Percentiles rank a stretch among this genome's conserved stretches.
Conservation (phyloP, 2,329 filamentous ascomycete species). For the Fusarium pininemorale region DNA sequence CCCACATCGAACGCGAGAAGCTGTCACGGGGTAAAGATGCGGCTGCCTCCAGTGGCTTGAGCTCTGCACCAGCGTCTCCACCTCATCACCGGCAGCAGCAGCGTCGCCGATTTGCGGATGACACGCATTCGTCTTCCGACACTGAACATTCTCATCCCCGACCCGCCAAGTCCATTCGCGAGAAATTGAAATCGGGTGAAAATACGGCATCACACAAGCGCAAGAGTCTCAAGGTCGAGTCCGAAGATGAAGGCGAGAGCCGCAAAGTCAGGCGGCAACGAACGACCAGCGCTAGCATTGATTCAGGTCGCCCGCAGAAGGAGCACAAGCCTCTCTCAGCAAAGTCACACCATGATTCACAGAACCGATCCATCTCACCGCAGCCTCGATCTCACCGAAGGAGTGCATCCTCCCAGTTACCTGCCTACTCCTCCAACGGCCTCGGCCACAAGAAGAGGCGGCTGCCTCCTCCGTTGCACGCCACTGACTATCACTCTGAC, state of each 20-base stretch:
- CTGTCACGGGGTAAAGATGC: slow-evolving; percentile 56
- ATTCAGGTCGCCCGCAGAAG: slow-evolving; percentile 45
- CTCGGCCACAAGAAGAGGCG: slow-evolving; percentile 69
- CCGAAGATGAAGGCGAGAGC: slow-evolving; percentile 65
- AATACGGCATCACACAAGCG: slow-evolving; percentile 60
- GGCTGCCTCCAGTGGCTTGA: slow-evolving; percentile 62
- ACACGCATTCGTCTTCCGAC: slow-evolving; percentile 62
- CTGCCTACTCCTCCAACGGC: slow-evolving; percentile 63
- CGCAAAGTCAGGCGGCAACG: slow-evolving; percentile 65
- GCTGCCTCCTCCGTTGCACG: slow-evolving; percentile 67
- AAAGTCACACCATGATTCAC: slow-evolving; percentile 46
- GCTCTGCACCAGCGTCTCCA: slow-evolving; percentile 67
- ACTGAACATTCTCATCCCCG: slow-evolving; percentile 59
- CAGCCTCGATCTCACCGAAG: slow-evolving; percentile 67
- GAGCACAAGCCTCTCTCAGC: slow-evolving; percentile 47
- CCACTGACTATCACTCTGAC: slow-evolving; percentile 74
- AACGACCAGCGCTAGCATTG: slow-evolving; percentile 55
- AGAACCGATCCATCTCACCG: slow-evolving; percentile 66
- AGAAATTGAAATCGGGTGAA: slow-evolving; percentile 60
- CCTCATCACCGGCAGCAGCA: slow-evolving; percentile 48
- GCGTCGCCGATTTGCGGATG: slow-evolving; percentile 48
- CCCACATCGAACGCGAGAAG: slow-evolving; percentile 52
- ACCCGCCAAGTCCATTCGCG: slow-evolving; percentile 55
- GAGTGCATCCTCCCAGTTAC: slow-evolving; percentile 71
- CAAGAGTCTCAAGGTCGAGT: slow-evolving; percentile 63